Conservation (phyloP, 2,329 filamentous ascomycete genomes). For the Cladophialophora immunda region DNA sequence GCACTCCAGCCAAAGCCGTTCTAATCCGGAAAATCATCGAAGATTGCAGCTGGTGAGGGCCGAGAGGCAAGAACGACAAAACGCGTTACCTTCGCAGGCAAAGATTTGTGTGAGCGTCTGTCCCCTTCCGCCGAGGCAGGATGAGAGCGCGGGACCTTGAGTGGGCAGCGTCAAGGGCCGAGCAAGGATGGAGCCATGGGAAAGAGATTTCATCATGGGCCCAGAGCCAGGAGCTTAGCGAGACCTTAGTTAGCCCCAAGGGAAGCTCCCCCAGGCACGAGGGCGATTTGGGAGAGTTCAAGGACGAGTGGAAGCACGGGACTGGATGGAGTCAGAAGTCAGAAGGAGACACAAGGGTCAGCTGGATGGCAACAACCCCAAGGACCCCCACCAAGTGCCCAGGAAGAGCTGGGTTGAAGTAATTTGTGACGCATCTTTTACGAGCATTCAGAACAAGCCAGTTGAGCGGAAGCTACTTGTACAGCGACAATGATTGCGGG, state of each 20-base stretch:
- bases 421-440: conserved; percentile 6
- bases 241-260: not conserved
- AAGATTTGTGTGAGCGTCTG: conserved; percentile 16
- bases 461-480: not conserved
- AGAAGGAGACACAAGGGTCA: not conserved
- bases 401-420: not conserved
- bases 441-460: not conserved
- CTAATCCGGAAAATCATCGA: conserved; percentile 28
- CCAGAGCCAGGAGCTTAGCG: not conserved
- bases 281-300: not conserved
- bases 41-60: conserved; percentile 9
- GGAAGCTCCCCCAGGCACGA: conserved; percentile 12
- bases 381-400: not conserved
- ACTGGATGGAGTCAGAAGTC: conserved; percentile 2
- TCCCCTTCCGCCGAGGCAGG: conserved; percentile 38
- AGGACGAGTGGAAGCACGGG: conserved; percentile 14
- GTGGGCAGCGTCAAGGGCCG: conserved; percentile 6
- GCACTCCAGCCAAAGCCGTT: conserved; percentile 17
- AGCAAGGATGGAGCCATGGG: conserved; percentile 6
- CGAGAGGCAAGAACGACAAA: conserved; percentile 1
- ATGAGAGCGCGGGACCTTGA: conserved; percentile 1
- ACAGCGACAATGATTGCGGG: not conserved
- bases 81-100: conserved; percentile 24
- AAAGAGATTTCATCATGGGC: conserved; percentile 27
- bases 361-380: not conserved